Evolutionary conservation across 2,329 filamentous ascomycete species (phyloP).

Genomic region (Paracoccidioides lutzii): DNA sequence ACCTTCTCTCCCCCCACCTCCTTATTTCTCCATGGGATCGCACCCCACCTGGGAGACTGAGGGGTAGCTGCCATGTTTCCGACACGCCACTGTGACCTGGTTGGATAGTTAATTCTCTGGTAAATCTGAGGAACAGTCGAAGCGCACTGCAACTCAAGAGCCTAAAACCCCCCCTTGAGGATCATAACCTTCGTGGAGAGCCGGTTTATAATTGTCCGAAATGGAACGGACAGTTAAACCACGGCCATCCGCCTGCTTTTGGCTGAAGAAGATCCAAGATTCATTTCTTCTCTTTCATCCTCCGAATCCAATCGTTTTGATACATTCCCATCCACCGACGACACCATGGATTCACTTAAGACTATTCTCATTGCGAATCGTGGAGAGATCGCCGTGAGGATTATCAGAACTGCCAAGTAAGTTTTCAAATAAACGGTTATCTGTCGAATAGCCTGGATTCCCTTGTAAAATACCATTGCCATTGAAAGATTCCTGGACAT

Average conservation of each 20-base stretch:
- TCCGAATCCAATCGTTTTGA: neutral
- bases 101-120: too few species aligned
- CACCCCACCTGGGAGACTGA: too few species aligned
- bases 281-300: neutral
- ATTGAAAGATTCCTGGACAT: neutral
- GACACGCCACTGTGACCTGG: too few species aligned
- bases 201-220: neutral
- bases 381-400: slow-evolving; percentile 45
- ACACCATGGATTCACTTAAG: slow-evolving; percentile 30
- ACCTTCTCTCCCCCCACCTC: too few species aligned
- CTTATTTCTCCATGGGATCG: too few species aligned
- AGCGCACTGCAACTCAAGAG: too few species aligned
- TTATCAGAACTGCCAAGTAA: slow-evolving; percentile 38
- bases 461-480: neutral
- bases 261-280: too few species aligned
- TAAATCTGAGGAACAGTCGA: too few species aligned
- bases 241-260: too few species aligned
- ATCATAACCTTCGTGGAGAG: too few species aligned
- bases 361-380: slow-evolving; percentile 47
- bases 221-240: neutral
- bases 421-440: neutral
- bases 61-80: too few species aligned
- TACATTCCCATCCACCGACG: neutral
- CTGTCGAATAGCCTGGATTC: neutral
- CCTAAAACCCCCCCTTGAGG: too few species aligned